These are phyloP conservation scores for Ligustrum vulgare DNA, from an alignment of 257 asterid genomes.

Conservation along the genomic window DNA sequence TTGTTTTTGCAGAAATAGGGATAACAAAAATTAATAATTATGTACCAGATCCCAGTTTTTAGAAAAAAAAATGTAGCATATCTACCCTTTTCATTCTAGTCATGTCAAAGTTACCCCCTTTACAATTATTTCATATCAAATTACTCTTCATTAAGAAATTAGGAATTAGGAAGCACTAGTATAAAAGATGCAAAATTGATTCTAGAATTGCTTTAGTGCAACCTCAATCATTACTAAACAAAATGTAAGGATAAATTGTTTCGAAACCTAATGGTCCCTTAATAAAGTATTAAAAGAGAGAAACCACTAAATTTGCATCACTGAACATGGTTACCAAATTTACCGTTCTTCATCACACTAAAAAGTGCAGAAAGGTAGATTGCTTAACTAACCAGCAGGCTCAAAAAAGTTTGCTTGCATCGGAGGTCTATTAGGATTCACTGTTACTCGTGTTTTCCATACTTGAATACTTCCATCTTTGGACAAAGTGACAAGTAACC, in stretches of 20 bases:
- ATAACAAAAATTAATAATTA: not conserved
- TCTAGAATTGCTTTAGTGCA: constrained; percentile 1
- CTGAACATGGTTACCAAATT: not conserved
- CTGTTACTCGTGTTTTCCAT: constrained; percentile 85
- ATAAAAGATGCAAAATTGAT: not conserved
- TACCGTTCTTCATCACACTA: constrained; percentile 7
- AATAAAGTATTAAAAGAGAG: constrained; percentile 13
- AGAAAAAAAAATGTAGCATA: not conserved
- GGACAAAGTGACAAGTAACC: constrained; percentile 85
- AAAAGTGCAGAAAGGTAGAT: constrained; percentile 18
- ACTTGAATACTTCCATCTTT: constrained; percentile 96
- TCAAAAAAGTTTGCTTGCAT: constrained; percentile 95
- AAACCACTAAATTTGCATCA: constrained; percentile 19
- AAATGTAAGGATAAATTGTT: not conserved
- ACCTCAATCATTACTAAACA: not conserved
- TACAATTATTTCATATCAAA: not conserved
- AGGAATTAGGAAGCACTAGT: not conserved
- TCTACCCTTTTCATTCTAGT: not conserved
- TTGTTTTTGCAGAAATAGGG: not conserved
- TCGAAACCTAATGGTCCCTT: constrained; percentile 16
- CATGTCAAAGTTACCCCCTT: not conserved
- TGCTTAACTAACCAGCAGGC: constrained; percentile 83
- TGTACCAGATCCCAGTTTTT: not conserved
- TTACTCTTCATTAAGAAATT: not conserved
- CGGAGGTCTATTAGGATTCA: constrained; percentile 89